A percentile compares a stretch with the other conserved stretches of the same genome.
phyloP scores from a whole-genome alignment of 2,329 filamentous ascomycete species.

The Fragosphaeria purpurea region DNA sequence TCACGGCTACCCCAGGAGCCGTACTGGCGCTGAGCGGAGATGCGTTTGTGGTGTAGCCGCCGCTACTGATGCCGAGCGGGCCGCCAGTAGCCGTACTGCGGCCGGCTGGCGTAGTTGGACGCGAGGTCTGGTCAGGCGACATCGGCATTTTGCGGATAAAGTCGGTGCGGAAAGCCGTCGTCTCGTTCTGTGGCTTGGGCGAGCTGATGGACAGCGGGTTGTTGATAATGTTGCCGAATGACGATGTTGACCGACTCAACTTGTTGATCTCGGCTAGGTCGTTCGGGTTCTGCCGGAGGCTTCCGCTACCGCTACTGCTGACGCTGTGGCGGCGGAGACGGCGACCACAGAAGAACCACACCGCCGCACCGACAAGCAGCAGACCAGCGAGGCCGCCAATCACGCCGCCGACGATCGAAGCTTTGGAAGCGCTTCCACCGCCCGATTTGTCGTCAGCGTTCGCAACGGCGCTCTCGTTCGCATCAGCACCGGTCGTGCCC shows the following conservation, averaged over 20 bases:
- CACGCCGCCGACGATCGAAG: constrained; percentile 37
- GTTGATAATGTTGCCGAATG: constrained; percentile 43
- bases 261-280: constrained; percentile 12
- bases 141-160: constrained; percentile 35
- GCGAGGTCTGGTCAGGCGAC: constrained; percentile 7
- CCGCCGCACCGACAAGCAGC: constrained; percentile 27
- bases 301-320: constrained; percentile 5
- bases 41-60: constrained; percentile 5
- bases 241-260: constrained; percentile 24
- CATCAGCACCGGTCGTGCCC: constrained; percentile 3
- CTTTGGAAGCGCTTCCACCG: constrained; percentile 22
- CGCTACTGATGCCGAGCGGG: constrained; percentile 7
- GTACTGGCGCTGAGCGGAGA: constrained; percentile 1
- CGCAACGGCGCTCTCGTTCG: constrained; percentile 7
- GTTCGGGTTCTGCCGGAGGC: constrained; percentile 4
- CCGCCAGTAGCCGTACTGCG: neutral
- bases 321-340: constrained; percentile 16
- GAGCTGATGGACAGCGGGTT: constrained; percentile 51
- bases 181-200: constrained; percentile 34
- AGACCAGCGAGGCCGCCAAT: constrained; percentile 35
- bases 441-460: constrained; percentile 5
- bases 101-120: constrained; percentile 7
- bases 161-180: constrained; percentile 36
- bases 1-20: neutral
- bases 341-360: constrained; percentile 27